Percentiles rank a stretch among this genome's conserved stretches.
phyloP scores from a whole-genome alignment of 768 basidiomycete genomes.

The Lactifluus pinguis region DNA sequence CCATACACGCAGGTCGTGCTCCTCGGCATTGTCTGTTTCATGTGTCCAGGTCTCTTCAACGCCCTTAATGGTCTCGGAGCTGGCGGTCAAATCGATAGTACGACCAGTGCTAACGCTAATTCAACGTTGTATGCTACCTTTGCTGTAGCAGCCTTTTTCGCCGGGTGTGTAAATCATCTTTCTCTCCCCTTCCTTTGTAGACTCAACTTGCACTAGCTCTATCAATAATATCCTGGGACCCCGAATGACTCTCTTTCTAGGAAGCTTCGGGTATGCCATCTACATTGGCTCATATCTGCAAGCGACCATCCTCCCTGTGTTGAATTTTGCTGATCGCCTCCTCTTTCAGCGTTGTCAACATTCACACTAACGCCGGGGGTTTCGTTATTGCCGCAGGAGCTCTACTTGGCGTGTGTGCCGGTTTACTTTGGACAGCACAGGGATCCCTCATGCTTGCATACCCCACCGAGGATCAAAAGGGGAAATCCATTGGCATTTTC shows the following conservation, averaged over 20 bases:
- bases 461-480: slow-evolving; percentile 72
- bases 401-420: slow-evolving; percentile 63
- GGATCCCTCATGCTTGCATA: slow-evolving; percentile 82
- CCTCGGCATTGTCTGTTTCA: slow-evolving; percentile 60
- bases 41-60: slow-evolving; percentile 63
- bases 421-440: slow-evolving; percentile 74
- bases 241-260: slow-evolving; percentile 60
- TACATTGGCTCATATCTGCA: slow-evolving; percentile 70
- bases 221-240: slow-evolving; percentile 79
- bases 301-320: slow-evolving; percentile 21
- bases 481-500: slow-evolving; percentile 67
- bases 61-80: slow-evolving; percentile 72
- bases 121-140: slow-evolving; percentile 60
- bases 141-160: slow-evolving; percentile 53
- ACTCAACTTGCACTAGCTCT: slow-evolving; percentile 35
- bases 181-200: background rate
- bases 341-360: slow-evolving; percentile 50
- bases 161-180: slow-evolving; percentile 44
- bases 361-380: slow-evolving; percentile 47
- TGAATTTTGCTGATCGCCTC: background rate
- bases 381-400: slow-evolving; percentile 70
- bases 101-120: slow-evolving; percentile 61
- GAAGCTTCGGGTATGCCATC: slow-evolving; percentile 66
- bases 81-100: slow-evolving; percentile 62
- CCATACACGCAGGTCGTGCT: slow-evolving; percentile 50